Base-by-base conservation (phyloP, 306 rosid species). In the Ceratonia siliqua region DNA sequence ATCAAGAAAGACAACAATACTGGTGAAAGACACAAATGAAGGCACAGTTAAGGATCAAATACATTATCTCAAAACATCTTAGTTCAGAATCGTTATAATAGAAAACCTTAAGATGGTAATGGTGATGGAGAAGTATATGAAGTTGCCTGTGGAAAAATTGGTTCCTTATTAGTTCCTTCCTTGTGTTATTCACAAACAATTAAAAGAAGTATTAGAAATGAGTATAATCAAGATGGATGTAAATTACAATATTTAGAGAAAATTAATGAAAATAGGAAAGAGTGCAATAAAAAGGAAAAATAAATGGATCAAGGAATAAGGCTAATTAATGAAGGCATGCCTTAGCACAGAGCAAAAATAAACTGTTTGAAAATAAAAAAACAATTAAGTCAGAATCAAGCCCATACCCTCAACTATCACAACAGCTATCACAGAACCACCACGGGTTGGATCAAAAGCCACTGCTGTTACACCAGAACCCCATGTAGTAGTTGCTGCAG, bases 391-490 rank as follows among this genome's bases (percentile, higher is more conserved):
- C 66, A 68, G 50, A 68, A 61, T 73, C 74, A 76, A 57, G 68
- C 36, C 53, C 75, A 75, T 86, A 92, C 99, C 99, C 79, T 94
- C 99, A 76, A 94, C 97, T 66, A 94, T 94, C 43, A 86, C 97
- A 76, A 94, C 96, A 71, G 99, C 86, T 58, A 94, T 89, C 80
- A 94, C 99, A 65, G 99, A 94, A 80, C 99, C 97, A n/a, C 96
- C 97, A 59, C 88, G 64, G 52, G 97, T 92, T 55, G 99, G 97
- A 86, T 94, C 99, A 59, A 94, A 94, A 76, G 99, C 96, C 74
- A 94, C 97, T 6, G 97, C 96, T 66, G 99, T 94, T 78, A 94
- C 99, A 36, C 99, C 99, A 83, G 99, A 94, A 77, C 99, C 99
- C 99, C 99, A 94, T n/a, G 99, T 94, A 36, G 99, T 94, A 68